A percentile compares a stretch with the other conserved stretches of the same genome.
Evolutionary conservation across 73 alveolate genomes (phyloP).

Genomic region (Stentor coeruleus): DNA sequence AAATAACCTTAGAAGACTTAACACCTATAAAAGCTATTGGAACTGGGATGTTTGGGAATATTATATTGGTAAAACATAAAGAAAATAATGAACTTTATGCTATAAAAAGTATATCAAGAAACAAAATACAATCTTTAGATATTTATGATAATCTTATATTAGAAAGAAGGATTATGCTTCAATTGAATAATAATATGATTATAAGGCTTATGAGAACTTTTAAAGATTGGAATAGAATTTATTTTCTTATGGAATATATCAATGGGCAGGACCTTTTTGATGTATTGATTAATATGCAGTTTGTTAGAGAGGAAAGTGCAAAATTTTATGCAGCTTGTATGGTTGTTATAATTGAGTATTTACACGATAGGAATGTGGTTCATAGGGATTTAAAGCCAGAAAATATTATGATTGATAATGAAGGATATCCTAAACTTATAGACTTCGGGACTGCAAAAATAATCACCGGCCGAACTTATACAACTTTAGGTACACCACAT

Average conservation of each 20-base stretch:
- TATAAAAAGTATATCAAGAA: background rate
- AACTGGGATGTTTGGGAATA: slow-evolving; percentile 48
- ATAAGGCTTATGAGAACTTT: background rate
- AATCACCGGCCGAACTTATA: slow-evolving; percentile 27
- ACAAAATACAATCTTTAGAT: background rate
- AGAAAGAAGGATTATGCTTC: background rate
- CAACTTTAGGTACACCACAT: slow-evolving; percentile 36
- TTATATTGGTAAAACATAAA: slow-evolving; percentile 14
- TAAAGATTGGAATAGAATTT: background rate
- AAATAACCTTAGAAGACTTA: slow-evolving; percentile 40
- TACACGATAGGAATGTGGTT: slow-evolving; percentile 39
- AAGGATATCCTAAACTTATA: slow-evolving; percentile 34
- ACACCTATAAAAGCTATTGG: slow-evolving; percentile 42
- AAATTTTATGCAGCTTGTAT: slow-evolving; percentile 28
- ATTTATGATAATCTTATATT: background rate
- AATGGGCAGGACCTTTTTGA: slow-evolving; percentile 18
- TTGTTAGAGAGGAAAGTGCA: slow-evolving; percentile 9
- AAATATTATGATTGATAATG: slow-evolving; percentile 32
- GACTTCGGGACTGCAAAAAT: slow-evolving; percentile 37
- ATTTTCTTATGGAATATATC: background rate
- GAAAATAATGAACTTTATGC: slow-evolving; percentile 44
- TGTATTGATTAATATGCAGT: background rate
- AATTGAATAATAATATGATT: background rate
- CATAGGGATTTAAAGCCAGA: slow-evolving; percentile 44
- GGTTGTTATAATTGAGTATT: slow-evolving; percentile 27